phyloP scores from a whole-genome alignment of 345 rosid species.

The Abelmoschus esculentus region DNA sequence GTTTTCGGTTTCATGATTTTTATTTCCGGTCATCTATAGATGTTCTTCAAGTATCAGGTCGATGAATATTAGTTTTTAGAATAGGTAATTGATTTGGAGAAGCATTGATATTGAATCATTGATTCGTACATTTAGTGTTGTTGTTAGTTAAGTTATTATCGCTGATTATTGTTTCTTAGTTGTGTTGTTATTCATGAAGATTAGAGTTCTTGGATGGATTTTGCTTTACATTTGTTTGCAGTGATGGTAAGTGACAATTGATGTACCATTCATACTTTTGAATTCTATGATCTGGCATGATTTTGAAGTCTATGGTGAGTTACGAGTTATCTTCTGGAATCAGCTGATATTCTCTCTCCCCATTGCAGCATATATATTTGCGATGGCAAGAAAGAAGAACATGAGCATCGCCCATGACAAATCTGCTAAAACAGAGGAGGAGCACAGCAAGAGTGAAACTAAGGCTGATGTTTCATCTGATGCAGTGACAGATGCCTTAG shows the following conservation, averaged over 20 bases:
- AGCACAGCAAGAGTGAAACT: slow-evolving; percentile 17
- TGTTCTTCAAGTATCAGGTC: neutral
- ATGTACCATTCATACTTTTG: neutral
- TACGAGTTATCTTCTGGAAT: neutral
- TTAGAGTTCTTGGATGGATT: neutral
- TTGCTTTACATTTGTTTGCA: neutral
- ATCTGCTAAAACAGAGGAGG: slow-evolving; percentile 22
- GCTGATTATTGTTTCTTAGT: neutral
- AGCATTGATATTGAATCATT: neutral
- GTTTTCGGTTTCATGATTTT: neutral
- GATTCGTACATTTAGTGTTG: neutral
- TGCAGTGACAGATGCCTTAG: slow-evolving; percentile 11
- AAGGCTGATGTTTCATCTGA: slow-evolving; percentile 19
- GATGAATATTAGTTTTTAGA: neutral
- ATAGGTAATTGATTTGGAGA: neutral
- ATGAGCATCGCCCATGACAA: slow-evolving; percentile 9
- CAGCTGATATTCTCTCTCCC: slow-evolving; percentile 1
- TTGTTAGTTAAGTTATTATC: slow-evolving; percentile 1
- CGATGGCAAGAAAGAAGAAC: slow-evolving; percentile 38
- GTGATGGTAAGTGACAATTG: neutral
- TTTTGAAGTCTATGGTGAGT: neutral
- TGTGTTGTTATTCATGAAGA: neutral
- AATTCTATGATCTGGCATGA: neutral
- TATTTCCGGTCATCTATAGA: neutral
- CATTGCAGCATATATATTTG: slow-evolving; percentile 65